Evolutionary conservation across 768 basidiomycete species (phyloP), one percentile per base, ranked within the genome.

Genomic region (Cyclocybe aegerita): DNA sequence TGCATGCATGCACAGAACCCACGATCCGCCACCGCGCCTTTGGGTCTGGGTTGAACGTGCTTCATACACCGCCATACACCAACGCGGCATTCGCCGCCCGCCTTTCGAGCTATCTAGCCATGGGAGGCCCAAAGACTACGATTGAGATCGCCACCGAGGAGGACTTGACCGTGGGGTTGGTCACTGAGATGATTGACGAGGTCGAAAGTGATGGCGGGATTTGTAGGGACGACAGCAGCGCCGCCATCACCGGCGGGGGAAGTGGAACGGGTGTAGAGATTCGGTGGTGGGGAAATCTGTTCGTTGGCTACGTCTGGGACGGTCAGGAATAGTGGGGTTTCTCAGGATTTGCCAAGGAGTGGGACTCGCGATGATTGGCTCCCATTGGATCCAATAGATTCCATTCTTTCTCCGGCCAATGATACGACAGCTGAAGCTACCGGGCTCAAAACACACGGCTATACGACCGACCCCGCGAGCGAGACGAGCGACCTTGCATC

Each of bases 21-120:
- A 75, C 82, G 1, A 83, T 98, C 53, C 71, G 74, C 34, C 72
- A 75, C 34, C 82, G 91, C 38, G 78, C 76, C 3, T 88, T 98
- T 62, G 62, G 76, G 7, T 89, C 90, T 0, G 88, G 89, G 0
- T 74, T 97, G 1, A 77, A 75, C 8, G 91, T 98, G 32, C 75
- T 98, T 0, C 91, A 96, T 66, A 91, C 88, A 1, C 90, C 93
- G 3, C 75, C 75, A 1, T 97, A 86, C 70, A 76, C 86, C 0
- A 79, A 78, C 33, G 70, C 74, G 0, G 78, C 86, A 0, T 94
- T 98, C 61, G 70, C 83, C 0, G 71, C 80, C 2, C 83, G 93
- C 8, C 71, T 95, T 2, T 73, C 78, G 1, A 67, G 78, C 1
- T 66, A 78, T 36, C 66, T 96, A 14, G 62, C 73, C 9, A 70